Evolutionary conservation across 2,329 filamentous ascomycete genomes (phyloP).

Genomic region (Chrysoporthe cubensis): DNA sequence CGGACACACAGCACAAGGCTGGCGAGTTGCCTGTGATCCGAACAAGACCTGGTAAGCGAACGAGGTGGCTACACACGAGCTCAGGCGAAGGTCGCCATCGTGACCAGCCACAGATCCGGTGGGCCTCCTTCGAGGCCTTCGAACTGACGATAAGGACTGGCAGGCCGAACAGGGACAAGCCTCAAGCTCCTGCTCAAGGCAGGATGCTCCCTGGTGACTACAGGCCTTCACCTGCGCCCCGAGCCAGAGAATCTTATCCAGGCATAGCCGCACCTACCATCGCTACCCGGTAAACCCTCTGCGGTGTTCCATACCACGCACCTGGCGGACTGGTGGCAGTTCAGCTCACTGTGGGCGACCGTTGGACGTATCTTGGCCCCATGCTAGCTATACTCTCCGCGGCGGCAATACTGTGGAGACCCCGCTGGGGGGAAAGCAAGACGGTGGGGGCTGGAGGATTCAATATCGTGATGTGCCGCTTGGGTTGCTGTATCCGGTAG

Average conservation of each 20-base stretch:
- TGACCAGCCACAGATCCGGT: too few relatives aligned
- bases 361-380: too few relatives aligned
- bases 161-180: not conserved
- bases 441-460: too few relatives aligned
- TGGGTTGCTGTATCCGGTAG: not conserved
- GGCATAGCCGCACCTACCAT: not conserved
- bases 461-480: not conserved
- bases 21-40: too few relatives aligned
- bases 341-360: not conserved
- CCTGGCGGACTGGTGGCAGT: not conserved
- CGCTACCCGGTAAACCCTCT: too few relatives aligned
- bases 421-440: not conserved
- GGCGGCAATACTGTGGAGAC: not conserved
- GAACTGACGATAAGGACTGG: too few relatives aligned
- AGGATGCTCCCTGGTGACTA: not conserved
- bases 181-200: not conserved
- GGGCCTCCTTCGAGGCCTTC: too few relatives aligned
- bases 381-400: too few relatives aligned
- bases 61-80: too few relatives aligned
- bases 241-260: not conserved
- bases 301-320: not conserved
- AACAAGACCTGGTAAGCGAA: too few relatives aligned
- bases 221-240: not conserved
- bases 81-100: too few relatives aligned
- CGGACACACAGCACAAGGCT: too few relatives aligned